Percentiles rank a stretch among this genome's conserved stretches.
phyloP scores from a whole-genome alignment of 768 basidiomycete genomes.

The Sporobolomyces pararoseus region DNA sequence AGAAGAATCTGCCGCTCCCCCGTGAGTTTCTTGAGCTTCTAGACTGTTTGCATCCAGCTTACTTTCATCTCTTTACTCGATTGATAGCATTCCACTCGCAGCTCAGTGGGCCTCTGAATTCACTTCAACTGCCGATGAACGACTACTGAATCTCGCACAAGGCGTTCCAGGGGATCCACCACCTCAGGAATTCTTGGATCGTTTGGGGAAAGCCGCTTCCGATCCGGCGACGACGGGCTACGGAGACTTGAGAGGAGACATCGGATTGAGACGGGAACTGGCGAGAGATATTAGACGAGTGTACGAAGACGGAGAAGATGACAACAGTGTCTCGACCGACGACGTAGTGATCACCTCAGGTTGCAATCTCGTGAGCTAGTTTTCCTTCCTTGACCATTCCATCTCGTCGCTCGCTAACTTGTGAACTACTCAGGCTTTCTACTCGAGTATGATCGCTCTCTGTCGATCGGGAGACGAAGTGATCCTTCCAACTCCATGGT shows the following conservation, averaged over 20 bases:
- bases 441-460: slow-evolving; percentile 42
- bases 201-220: slow-evolving; percentile 52
- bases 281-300: slow-evolving; percentile 65
- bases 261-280: slow-evolving; percentile 9
- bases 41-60: background rate
- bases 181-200: slow-evolving; percentile 55
- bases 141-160: slow-evolving; percentile 39
- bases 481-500: slow-evolving; percentile 43
- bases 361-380: slow-evolving; percentile 38
- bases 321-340: background rate
- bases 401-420: too few species aligned
- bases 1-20: slow-evolving; percentile 4
- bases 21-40: slow-evolving; percentile 6
- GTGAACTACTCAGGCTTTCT: slow-evolving; percentile 45
- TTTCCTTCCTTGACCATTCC: background rate
- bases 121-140: slow-evolving; percentile 1
- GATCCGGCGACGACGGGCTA: slow-evolving; percentile 28
- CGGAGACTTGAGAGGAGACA: slow-evolving; percentile 28
- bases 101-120: slow-evolving; percentile 16
- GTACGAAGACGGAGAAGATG: slow-evolving; percentile 49
- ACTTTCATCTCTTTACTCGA: background rate
- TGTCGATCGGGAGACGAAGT: slow-evolving; percentile 42
- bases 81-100: slow-evolving; percentile 33
- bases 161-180: slow-evolving; percentile 68
- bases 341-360: slow-evolving; percentile 42